Conservation (phyloP, 257 asterid species). For the Lithospermum erythrorhizon region DNA sequence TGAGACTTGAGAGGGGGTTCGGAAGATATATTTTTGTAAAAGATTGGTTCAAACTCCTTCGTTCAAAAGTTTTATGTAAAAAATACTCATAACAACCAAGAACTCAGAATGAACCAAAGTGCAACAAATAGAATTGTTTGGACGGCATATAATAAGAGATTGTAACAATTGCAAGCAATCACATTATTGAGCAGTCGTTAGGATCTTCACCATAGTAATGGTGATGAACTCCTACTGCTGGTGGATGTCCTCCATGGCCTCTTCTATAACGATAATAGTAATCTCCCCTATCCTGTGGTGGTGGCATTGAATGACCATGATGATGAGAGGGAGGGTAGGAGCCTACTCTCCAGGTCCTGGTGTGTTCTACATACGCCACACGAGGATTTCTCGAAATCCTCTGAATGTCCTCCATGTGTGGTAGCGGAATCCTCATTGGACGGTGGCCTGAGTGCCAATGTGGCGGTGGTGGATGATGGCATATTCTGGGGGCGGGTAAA, state of each 20-base stretch:
- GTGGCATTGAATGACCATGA: background rate
- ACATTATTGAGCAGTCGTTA: background rate
- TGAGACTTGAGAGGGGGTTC: too few relatives aligned
- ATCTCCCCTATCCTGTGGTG: background rate
- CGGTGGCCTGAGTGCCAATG: background rate
- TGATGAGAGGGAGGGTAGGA: background rate
- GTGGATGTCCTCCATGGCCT: background rate
- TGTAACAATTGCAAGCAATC: background rate
- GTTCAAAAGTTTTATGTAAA: too few relatives aligned
- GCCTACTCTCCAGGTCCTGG: conserved; percentile 2
- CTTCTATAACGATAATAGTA: too few relatives aligned
- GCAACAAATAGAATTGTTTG: too few relatives aligned
- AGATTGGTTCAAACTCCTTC: too few relatives aligned
- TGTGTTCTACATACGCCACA: conserved; percentile 2
- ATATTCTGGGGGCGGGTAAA: background rate
- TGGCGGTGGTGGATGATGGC: background rate
- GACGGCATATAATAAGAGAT: too few relatives aligned
- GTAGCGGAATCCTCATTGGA: background rate
- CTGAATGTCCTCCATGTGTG: conserved; percentile 1
- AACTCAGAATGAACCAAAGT: too few relatives aligned
- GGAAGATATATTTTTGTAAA: too few relatives aligned
- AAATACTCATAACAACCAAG: too few relatives aligned
- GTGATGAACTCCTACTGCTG: background rate
- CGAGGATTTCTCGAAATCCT: conserved; percentile 1
- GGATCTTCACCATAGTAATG: background rate